These are phyloP conservation scores for Cytospora piceicola DNA, from an alignment of 2,329 filamentous ascomycete genomes.

Conservation along the genomic window DNA sequence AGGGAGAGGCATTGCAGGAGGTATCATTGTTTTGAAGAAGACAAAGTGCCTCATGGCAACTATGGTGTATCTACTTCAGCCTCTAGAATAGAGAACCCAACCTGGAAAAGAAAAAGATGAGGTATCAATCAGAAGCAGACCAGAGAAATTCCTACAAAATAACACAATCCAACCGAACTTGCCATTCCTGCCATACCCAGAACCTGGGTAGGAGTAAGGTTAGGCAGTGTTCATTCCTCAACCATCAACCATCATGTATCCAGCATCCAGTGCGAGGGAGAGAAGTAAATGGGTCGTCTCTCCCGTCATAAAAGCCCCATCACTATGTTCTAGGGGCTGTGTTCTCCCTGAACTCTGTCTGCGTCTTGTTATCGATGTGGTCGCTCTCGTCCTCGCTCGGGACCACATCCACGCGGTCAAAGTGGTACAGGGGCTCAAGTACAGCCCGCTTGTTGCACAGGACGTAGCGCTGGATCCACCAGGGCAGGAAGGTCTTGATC, in stretches of 20 bases:
- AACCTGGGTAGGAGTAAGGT: background rate
- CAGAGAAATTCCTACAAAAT: background rate
- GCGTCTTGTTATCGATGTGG: constrained; percentile 10
- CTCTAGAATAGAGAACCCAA: background rate
- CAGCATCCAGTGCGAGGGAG: background rate
- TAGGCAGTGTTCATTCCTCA: background rate
- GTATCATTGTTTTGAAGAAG: background rate
- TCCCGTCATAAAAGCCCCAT: background rate
- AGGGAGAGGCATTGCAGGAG: too few species aligned
- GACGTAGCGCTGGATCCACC: constrained; percentile 62
- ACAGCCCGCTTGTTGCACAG: constrained; percentile 50
- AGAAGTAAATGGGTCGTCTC: background rate
- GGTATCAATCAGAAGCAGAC: background rate
- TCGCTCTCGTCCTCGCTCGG: constrained; percentile 20
- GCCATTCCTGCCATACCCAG: background rate
- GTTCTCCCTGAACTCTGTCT: constrained; percentile 1
- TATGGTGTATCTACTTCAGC: background rate
- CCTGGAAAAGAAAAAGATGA: background rate
- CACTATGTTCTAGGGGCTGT: background rate
- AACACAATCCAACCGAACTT: background rate
- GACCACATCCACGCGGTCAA: constrained; percentile 34
- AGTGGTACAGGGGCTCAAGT: constrained; percentile 49
- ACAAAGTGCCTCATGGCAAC: background rate
- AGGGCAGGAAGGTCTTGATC: constrained; percentile 58
- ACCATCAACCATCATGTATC: background rate